Evolutionary conservation across 2,329 filamentous ascomycete species (phyloP), one percentile per base, ranked within the genome.

Genomic region (Monilinia polystroma): DNA sequence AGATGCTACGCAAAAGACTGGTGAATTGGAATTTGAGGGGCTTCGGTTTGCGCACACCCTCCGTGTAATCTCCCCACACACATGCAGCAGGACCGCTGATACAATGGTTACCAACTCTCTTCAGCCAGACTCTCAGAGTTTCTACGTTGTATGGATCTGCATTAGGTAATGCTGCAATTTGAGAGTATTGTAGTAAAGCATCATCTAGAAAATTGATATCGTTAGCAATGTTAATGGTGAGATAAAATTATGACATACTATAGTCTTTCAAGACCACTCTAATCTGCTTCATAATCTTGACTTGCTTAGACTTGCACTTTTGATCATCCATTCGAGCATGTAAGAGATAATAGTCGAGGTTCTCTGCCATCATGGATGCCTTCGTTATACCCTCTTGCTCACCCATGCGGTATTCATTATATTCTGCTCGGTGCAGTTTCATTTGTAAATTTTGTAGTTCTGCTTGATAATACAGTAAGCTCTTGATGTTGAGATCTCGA

Each of bases 381-480:
- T 2, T 64, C 12, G 1, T 23, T 54, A 55, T 60, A 29, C 29
- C 57, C 20, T 60, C 57, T 51, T 23, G 43, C 29, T 49, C 57
- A 8, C 54, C 51, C 32, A 59, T 7, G 5, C 43, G 56, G 29
- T 60, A 29, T 43, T 72, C 68, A 14, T 59, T 41, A 55, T 60
- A 68, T 38, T 72, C 70, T 16, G 62, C 16, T 14, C 66, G n/a
- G 45, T 69, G 68, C 1, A 72, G 59, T 3, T 66, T 23, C 49
- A 52, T 60, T 29, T 57, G 65, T 4, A 70, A 20, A 4, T 29
- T 10, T 6, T 38, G 35, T 14, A 72, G 55, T 29, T 72, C 64
- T 5, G 67, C 67, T 58, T 72, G 70, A 51, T 71, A 71, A 54
- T 72, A 72, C 7, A 72, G 67, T 8, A 72, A 54, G n/a, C 59